phyloP scores from a whole-genome alignment of 805 yeast genomes.

The Cyberlindnera euphorbiae region DNA sequence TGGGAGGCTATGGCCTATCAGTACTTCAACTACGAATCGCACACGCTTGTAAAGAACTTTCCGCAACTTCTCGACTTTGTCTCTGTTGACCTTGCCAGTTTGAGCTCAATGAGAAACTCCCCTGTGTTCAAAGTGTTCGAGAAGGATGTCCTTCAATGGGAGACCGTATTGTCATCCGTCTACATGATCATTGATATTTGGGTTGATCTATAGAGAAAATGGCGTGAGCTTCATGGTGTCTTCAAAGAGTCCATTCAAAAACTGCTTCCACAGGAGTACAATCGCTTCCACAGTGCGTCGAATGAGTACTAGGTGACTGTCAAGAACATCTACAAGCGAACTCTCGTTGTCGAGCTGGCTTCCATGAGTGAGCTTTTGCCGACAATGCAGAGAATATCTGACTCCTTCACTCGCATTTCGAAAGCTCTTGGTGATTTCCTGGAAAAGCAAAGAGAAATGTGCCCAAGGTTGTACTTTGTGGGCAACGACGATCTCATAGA shows the following conservation, averaged over 20 bases:
- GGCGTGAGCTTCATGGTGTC: constrained; percentile 82
- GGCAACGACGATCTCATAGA: constrained; percentile 90
- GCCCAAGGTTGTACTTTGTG: constrained; percentile 79
- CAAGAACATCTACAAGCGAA: constrained; percentile 43
- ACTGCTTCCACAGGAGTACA: constrained; percentile 65
- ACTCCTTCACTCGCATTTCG: constrained; percentile 53
- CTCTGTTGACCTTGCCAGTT: constrained; percentile 54
- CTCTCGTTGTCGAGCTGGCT: constrained; percentile 51
- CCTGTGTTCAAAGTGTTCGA: constrained; percentile 57
- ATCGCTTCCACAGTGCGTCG: constrained; percentile 59
- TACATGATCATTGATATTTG: constrained; percentile 56
- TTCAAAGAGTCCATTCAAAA: constrained; percentile 54
- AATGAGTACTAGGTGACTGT: constrained; percentile 53
- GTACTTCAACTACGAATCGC: constrained; percentile 46
- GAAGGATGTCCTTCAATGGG: constrained; percentile 50
- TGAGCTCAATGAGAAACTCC: constrained; percentile 69
- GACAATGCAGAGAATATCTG: constrained; percentile 46
- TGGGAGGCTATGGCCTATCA: constrained; percentile 58
- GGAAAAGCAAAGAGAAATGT: constrained; percentile 70
- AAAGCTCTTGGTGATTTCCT: constrained; percentile 70
- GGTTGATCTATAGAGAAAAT: constrained; percentile 84
- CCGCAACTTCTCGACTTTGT: constrained; percentile 52
- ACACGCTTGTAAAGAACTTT: constrained; percentile 65
- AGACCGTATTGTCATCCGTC: constrained; percentile 46
- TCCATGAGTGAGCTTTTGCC: constrained; percentile 43